phyloP scores from a whole-genome alignment of 2,329 filamentous ascomycete genomes.

The Penicillium sp. region DNA sequence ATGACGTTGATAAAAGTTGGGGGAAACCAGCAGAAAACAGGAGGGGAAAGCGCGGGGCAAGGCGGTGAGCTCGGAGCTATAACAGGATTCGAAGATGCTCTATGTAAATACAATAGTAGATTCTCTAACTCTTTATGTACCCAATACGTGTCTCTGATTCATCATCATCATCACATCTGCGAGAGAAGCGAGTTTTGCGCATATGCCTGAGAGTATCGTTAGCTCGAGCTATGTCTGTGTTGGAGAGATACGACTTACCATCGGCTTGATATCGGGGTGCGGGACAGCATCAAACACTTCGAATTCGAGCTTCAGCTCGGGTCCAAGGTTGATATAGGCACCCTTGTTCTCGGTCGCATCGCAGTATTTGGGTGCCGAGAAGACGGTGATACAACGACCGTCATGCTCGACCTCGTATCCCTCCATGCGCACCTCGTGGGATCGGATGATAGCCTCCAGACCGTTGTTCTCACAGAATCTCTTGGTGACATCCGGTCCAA shows the following conservation, averaged over 20 bases:
- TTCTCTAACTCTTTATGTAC: constrained; percentile 21
- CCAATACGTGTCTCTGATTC: constrained; percentile 19
- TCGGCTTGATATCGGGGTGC: constrained; percentile 90
- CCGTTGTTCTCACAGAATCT: constrained; percentile 95
- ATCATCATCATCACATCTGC: constrained; percentile 63
- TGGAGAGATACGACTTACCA: constrained; percentile 49
- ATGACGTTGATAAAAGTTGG: constrained; percentile 11
- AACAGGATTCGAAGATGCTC: constrained; percentile 3
- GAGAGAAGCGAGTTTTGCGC: constrained; percentile 77
- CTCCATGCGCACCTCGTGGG: constrained; percentile 97
- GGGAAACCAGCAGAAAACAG: constrained; percentile 9
- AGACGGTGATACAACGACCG: constrained; percentile 93
- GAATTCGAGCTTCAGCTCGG: constrained; percentile 86
- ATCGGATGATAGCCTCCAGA: constrained; percentile 89
- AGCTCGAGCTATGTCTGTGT: constrained; percentile 4
- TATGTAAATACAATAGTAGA: constrained; percentile 16
- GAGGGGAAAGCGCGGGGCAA: constrained; percentile 20
- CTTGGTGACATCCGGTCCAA: constrained; percentile 94
- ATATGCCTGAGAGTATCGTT: constrained; percentile 58
- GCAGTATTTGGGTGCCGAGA: constrained; percentile 96
- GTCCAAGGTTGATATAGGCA: constrained; percentile 93
- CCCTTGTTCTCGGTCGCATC: constrained; percentile 97
- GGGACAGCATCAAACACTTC: constrained; percentile 94
- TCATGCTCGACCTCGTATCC: constrained; percentile 99
- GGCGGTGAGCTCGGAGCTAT: constrained; percentile 12